Evolutionary conservation across 768 basidiomycete species (phyloP).

Genomic region (Mycena haematopus): DNA sequence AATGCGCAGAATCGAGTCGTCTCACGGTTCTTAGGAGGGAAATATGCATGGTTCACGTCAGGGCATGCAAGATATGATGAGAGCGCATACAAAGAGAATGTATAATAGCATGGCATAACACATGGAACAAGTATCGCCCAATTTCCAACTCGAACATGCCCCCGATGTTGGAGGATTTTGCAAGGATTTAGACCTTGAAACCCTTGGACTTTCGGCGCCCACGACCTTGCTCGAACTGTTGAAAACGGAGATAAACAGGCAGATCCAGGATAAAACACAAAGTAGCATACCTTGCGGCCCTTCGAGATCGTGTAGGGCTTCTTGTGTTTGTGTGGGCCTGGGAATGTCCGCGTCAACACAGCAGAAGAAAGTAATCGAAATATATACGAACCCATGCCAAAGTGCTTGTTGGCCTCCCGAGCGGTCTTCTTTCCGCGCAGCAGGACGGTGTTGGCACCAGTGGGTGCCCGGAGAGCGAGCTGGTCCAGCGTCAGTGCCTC

Average conservation of each 20-base stretch:
- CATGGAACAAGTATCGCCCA: slow-evolving; percentile 42
- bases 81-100: slow-evolving; percentile 26
- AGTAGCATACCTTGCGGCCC: slow-evolving; percentile 81
- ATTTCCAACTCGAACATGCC: slow-evolving; percentile 34
- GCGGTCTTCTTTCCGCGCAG: slow-evolving; percentile 92
- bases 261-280: neutral
- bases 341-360: neutral
- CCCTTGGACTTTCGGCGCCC: slow-evolving; percentile 98
- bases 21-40: slow-evolving; percentile 1
- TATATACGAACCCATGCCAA: slow-evolving; percentile 78
- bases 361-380: neutral
- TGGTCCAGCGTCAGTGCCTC: slow-evolving; percentile 96
- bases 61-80: slow-evolving; percentile 22
- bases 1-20: slow-evolving; percentile 9
- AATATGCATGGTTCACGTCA: slow-evolving; percentile 14
- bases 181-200: slow-evolving; percentile 83
- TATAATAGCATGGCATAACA: slow-evolving; percentile 39
- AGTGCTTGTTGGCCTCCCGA: slow-evolving; percentile 96
- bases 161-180: slow-evolving; percentile 32
- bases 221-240: slow-evolving; percentile 95
- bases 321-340: slow-evolving; percentile 95
- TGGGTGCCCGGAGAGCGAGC: slow-evolving; percentile 93
- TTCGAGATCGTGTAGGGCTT: slow-evolving; percentile 96
- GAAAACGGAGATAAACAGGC: slow-evolving; percentile 14
- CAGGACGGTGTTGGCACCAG: slow-evolving; percentile 93